These are phyloP conservation scores for Panaeolus cyanescens DNA, from an alignment of 768 basidiomycete species.

Conservation along the genomic window DNA sequence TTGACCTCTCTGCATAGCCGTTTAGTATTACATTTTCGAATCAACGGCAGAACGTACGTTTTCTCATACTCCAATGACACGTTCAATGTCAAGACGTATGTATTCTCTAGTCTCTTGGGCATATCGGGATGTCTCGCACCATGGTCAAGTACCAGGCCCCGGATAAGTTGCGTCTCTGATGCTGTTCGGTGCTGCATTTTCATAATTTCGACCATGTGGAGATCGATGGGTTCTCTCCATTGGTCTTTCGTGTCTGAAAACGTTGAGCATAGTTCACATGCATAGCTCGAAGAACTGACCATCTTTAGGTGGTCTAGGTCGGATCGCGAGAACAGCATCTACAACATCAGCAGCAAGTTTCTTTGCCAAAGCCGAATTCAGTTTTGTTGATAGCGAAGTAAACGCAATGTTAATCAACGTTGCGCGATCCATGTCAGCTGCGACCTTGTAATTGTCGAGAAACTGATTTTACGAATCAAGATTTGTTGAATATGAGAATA, in stretches of 20 bases:
- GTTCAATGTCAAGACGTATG: slow-evolving; percentile 92
- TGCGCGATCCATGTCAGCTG: slow-evolving; percentile 79
- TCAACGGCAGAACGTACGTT: slow-evolving; percentile 66
- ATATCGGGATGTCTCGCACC: slow-evolving; percentile 98
- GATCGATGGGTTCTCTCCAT: slow-evolving; percentile 89
- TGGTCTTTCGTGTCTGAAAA: slow-evolving; percentile 59
- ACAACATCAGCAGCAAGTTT: slow-evolving; percentile 91
- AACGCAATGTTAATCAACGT: slow-evolving; percentile 92
- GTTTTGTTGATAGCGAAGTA: slow-evolving; percentile 95
- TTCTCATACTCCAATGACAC: slow-evolving; percentile 99
- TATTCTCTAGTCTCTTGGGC: slow-evolving; percentile 98
- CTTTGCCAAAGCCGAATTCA: slow-evolving; percentile 79
- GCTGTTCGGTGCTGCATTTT: slow-evolving; percentile 99
- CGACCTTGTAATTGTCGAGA: slow-evolving; percentile 86
- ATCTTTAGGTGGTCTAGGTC: slow-evolving; percentile 62
- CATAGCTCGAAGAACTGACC: slow-evolving; percentile 38
- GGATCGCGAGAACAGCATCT: slow-evolving; percentile 91
- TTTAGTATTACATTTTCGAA: slow-evolving; percentile 6
- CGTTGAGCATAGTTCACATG: neutral
- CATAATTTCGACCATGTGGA: slow-evolving; percentile 99
- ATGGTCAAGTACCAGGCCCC: slow-evolving; percentile 96
- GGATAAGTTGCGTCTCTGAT: slow-evolving; percentile 93
- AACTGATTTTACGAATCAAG: slow-evolving; percentile 57
- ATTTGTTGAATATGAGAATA: neutral
- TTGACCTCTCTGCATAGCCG: slow-evolving; percentile 83